Conservation (phyloP, 805 yeast species). For the Torulaspora gathmanii region DNA sequence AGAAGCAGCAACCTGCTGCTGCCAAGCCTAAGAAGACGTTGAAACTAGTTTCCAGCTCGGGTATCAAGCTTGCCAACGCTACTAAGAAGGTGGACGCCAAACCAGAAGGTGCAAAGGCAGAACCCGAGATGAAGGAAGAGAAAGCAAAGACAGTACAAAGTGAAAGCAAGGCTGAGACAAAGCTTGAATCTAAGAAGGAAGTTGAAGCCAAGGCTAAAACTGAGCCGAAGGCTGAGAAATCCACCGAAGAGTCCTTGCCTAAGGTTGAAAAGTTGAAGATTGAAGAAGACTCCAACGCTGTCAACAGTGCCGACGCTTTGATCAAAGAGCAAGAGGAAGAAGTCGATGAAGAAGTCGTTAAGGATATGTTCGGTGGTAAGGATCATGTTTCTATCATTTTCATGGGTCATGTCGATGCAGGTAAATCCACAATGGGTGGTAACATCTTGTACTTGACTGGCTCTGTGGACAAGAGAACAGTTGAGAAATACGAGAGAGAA, state of each 20-base stretch:
- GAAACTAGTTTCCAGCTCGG: conserved; percentile 60
- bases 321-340: conserved; percentile 71
- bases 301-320: conserved; percentile 46
- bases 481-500: conserved; percentile 96
- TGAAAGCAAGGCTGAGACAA: conserved; percentile 8
- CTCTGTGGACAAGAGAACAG: conserved; percentile 96
- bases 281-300: conserved; percentile 24
- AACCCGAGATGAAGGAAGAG: conserved; percentile 16
- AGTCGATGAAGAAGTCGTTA: conserved; percentile 81
- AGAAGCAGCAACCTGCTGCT: conserved; percentile 40
- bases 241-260: conserved; percentile 24
- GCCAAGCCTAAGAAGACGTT: conserved; percentile 62
- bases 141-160: conserved; percentile 18
- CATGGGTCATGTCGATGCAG: conserved; percentile 99
- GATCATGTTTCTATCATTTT: conserved; percentile 95
- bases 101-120: conserved; percentile 32
- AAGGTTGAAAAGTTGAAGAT: conserved; percentile 32
- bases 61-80: conserved; percentile 57
- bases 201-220: conserved; percentile 4
- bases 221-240: conserved; percentile 2
- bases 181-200: conserved; percentile 18
- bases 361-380: conserved; percentile 93
- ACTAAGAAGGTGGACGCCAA: conserved; percentile 38
- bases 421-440: conserved; percentile 99
- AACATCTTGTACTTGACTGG: conserved; percentile 89